Base-by-base conservation (phyloP, 73 alveolate species). In the Paramecium sexaurelia region DNA sequence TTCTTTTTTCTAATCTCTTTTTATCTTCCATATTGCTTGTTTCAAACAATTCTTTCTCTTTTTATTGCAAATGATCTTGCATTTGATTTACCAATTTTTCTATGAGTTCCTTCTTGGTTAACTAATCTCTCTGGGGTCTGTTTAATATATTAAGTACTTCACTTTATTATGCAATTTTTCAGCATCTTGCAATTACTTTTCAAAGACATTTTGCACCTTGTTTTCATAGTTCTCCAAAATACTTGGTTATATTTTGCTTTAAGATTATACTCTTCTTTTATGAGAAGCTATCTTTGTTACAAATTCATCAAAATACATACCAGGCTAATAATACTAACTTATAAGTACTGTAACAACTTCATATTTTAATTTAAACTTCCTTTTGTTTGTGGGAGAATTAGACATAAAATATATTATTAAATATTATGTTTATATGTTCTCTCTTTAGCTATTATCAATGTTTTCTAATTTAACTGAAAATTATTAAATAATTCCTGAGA, bases 21-120 rank as follows among this genome's bases (percentile, higher is more conserved):
- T 26, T 2, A 61, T 61, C 43, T 10, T 61, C 83, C n/a, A 29
- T 29, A 6, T 61, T 32, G 13, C 67, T 51, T 61, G 83, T 61
- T 61, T 61, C 83, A 61, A 61, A 61, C 26, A 61, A 61, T n/a
- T 61, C 83, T 13, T 61, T 61, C 43, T 61, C 83, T 32, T 61
- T 61, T 29, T 61, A 29, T 22, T 61, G 43, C 11, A 61, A 32
- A 61, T 61, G 83, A 61, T 61, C 43, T 24, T 61, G 26, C 83
- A 61, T 61, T 32, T 61, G 43, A 61, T 9, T 24, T 29, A 61
- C 83, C 26, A 61, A 29, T 61, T 61, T 61, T 32, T 61, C 83
- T 3, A 61, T 61, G 24, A 61, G 26, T 32, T 61, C 83, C 11
- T 61, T 61, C 17, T 61, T 61, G 7, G 83, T 61, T 32, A 61